Conservation (phyloP, 352 stramenopile species). For the Globisporangium emineosum region DNA sequence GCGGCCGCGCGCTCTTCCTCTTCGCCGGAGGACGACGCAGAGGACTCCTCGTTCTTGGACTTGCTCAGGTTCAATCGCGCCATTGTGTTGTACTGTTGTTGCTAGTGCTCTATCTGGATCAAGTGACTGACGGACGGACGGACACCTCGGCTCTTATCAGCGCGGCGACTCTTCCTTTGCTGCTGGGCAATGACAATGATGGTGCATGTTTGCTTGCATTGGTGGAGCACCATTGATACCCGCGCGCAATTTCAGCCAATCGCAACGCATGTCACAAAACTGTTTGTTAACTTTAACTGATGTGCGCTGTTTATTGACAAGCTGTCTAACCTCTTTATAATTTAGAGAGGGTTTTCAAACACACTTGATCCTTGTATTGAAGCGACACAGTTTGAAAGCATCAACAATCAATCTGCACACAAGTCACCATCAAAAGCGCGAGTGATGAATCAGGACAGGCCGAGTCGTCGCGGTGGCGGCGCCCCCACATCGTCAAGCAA, state of each 20-base stretch:
- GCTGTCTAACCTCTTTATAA: too few relatives aligned
- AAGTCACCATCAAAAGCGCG: not conserved
- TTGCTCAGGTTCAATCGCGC: constrained; percentile 63
- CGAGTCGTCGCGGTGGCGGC: constrained; percentile 8
- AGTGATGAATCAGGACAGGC: constrained; percentile 12
- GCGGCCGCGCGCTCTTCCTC: constrained; percentile 25
- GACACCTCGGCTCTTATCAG: not conserved
- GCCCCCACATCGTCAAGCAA: not conserved
- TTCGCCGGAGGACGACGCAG: constrained; percentile 34
- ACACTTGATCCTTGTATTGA: too few relatives aligned
- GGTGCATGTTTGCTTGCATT: not conserved
- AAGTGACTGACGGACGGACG: not conserved
- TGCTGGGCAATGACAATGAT: not conserved
- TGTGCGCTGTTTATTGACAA: too few relatives aligned
- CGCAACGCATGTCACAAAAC: not conserved
- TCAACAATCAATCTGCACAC: not conserved
- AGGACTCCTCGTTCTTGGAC: constrained; percentile 34
- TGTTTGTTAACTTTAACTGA: too few relatives aligned
- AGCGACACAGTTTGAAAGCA: too few relatives aligned
- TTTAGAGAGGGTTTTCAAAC: too few relatives aligned
- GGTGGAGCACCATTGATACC: constrained; percentile 17
- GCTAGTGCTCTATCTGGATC: not conserved
- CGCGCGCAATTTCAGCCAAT: constrained; percentile 8
- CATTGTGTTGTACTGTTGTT: constrained; percentile 26
- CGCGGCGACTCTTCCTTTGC: constrained; percentile 14